Conservation (phyloP, 345 rosid species). For the Brassica incana region DNA sequence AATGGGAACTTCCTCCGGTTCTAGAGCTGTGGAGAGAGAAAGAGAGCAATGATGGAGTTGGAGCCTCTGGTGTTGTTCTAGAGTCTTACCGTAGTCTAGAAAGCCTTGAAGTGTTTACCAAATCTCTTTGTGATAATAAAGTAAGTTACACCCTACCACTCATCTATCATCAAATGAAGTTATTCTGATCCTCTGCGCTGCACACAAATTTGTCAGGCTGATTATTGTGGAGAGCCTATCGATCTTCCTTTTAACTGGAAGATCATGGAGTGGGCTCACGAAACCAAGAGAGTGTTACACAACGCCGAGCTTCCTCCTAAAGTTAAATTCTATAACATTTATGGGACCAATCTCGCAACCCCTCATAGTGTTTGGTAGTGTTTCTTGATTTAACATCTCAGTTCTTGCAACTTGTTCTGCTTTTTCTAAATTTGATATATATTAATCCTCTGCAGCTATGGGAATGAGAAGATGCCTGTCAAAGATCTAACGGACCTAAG, state of each 20-base stretch:
- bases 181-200: slow-evolving; percentile 1
- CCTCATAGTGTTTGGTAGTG: slow-evolving; percentile 91
- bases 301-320: slow-evolving; percentile 71
- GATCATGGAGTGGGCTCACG: slow-evolving; percentile 81
- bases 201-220: slow-evolving; percentile 46
- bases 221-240: slow-evolving; percentile 58
- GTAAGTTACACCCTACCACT: slow-evolving; percentile 45
- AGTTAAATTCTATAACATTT: slow-evolving; percentile 93
- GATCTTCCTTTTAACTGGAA: slow-evolving; percentile 84
- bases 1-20: slow-evolving; percentile 63
- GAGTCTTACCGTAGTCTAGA: slow-evolving; percentile 68
- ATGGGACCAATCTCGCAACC: slow-evolving; percentile 79
- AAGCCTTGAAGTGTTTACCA: slow-evolving; percentile 56
- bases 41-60: slow-evolving; percentile 43
- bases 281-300: slow-evolving; percentile 55
- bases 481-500: slow-evolving; percentile 55
- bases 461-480: slow-evolving; percentile 74
- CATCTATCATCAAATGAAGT: neutral
- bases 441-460: slow-evolving; percentile 63
- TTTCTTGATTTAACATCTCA: slow-evolving; percentile 22
- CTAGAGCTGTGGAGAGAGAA: slow-evolving; percentile 76
- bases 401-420: neutral
- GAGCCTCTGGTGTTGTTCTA: slow-evolving; percentile 51
- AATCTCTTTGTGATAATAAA: slow-evolving; percentile 68
- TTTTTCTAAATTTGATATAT: slow-evolving; percentile 9